Conservation (phyloP, 2,329 filamentous ascomycete species). For the Blastomyces gilchristii region DNA sequence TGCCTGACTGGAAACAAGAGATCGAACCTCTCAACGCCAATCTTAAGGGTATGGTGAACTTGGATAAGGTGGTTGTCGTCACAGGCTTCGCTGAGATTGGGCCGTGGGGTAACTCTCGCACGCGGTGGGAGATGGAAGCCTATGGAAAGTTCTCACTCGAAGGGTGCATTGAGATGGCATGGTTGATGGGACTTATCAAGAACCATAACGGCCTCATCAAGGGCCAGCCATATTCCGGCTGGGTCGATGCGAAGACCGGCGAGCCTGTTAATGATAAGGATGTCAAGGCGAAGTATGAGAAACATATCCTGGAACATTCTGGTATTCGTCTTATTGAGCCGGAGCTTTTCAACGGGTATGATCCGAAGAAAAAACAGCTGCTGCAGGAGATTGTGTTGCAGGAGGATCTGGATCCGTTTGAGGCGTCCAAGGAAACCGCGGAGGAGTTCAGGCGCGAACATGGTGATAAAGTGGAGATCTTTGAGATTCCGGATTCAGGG, state of each 20-base stretch:
- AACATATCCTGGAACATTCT: conserved; percentile 87
- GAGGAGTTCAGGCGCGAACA: conserved; percentile 97
- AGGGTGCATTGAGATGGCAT: conserved; percentile 97
- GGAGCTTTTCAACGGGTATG: conserved; percentile 91
- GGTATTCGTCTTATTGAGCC: conserved; percentile 97
- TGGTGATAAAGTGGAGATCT: conserved; percentile 94
- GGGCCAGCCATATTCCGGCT: conserved; percentile 91
- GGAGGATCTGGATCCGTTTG: conserved; percentile 93
- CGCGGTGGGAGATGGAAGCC: conserved; percentile 98
- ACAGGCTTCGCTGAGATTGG: conserved; percentile 94
- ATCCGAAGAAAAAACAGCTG: conserved; percentile 96
- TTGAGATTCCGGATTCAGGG: conserved; percentile 85
- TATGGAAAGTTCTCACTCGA: conserved; percentile 94
- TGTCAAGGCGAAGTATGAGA: conserved; percentile 94
- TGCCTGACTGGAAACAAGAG: conserved; percentile 87
- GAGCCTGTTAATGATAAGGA: conserved; percentile 98
- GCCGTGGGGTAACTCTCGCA: conserved; percentile 96
- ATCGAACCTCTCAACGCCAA: conserved; percentile 77
- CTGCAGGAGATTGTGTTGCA: conserved; percentile 96
- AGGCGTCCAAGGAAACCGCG: conserved; percentile 92
- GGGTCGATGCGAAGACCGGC: conserved; percentile 84
- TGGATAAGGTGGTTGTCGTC: conserved; percentile 95
- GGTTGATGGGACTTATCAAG: conserved; percentile 99
- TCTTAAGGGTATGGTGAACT: conserved; percentile 95
- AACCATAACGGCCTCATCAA: conserved; percentile 96